Percentiles rank a stretch among this genome's conserved stretches.
Evolutionary conservation across 108 stramenopile species (phyloP).

Genomic region (Conticribra guillardii): DNA sequence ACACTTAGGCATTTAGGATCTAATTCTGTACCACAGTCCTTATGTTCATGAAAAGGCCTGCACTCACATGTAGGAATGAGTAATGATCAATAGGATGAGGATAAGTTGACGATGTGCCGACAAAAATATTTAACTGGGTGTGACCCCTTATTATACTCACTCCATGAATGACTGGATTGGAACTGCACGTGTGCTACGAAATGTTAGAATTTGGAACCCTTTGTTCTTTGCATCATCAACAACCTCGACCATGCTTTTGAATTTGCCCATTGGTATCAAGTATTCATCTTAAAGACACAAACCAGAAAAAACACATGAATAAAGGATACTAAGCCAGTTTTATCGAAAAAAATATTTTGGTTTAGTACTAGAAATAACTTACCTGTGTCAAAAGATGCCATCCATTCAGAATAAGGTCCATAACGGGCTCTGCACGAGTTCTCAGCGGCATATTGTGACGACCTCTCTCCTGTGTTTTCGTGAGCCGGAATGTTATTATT

Average conservation of each 20-base stretch:
- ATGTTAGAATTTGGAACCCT: conserved; percentile 64
- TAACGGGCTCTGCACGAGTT: conserved; percentile 70
- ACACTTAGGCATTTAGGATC: conserved; percentile 48
- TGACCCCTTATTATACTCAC: conserved; percentile 23
- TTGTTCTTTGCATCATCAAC: conserved; percentile 55
- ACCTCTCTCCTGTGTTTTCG: conserved; percentile 73
- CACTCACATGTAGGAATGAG: neutral
- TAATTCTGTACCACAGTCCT: conserved; percentile 38
- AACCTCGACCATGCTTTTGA: conserved; percentile 55
- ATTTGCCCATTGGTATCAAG: conserved; percentile 71
- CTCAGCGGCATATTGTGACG: conserved; percentile 82
- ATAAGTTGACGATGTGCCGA: no score
- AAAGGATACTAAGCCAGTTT: neutral
- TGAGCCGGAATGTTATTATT: conserved; percentile 79
- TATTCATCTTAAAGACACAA: conserved; percentile 59
- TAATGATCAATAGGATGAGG: no score
- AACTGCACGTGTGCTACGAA: conserved; percentile 52
- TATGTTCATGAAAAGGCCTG: conserved; percentile 45
- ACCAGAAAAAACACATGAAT: neutral
- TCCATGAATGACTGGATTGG: conserved; percentile 43
- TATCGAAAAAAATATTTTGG: neutral
- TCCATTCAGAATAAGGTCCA: conserved; percentile 77
- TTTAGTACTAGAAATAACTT: no score
- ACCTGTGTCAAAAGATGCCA: conserved; percentile 69
- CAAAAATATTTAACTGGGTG: no score